These are phyloP conservation scores for Xylaria sp. DNA, from an alignment of 2,329 filamentous ascomycete species.

Conservation along the genomic window DNA sequence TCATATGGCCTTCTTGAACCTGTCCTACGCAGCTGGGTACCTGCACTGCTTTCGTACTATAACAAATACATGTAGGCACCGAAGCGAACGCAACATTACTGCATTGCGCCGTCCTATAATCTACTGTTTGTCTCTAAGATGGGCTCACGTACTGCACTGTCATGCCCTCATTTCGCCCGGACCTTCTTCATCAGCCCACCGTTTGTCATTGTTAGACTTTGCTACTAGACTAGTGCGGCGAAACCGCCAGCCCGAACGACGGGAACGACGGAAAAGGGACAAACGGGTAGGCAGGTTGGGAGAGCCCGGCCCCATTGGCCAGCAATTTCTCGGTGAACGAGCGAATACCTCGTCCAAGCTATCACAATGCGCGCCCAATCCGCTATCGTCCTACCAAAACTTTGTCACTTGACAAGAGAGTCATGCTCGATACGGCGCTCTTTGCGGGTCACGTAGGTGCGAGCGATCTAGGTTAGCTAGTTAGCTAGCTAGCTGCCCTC, in stretches of 20 bases:
- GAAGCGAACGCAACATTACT: conserved; percentile 35
- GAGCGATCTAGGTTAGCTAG: neutral
- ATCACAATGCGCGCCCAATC: conserved; percentile 23
- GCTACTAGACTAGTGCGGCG: neutral
- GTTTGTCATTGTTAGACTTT: conserved; percentile 12
- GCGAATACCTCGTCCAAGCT: conserved; percentile 12
- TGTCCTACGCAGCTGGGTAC: conserved; percentile 20
- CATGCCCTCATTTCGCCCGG: conserved; percentile 27
- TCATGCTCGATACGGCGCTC: neutral
- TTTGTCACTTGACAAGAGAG: conserved; percentile 29
- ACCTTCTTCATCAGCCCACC: conserved; percentile 24
- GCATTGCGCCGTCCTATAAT: conserved; percentile 25
- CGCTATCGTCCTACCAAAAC: conserved; percentile 18
- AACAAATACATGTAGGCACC: conserved; percentile 18
- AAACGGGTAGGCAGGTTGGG: neutral
- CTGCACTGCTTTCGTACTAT: conserved; percentile 13
- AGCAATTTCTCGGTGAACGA: conserved; percentile 30
- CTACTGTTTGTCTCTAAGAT: conserved; percentile 24
- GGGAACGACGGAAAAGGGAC: neutral
- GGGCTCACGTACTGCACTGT: conserved; percentile 20
- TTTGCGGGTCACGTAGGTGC: conserved; percentile 17
- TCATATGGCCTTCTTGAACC: conserved; percentile 12
- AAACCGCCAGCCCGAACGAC: conserved; percentile 2
- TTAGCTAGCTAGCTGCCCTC: neutral
- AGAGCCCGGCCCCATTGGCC: conserved; percentile 20